Conservation (phyloP, 2,329 filamentous ascomycete species). For the Botryotinia calthae region DNA sequence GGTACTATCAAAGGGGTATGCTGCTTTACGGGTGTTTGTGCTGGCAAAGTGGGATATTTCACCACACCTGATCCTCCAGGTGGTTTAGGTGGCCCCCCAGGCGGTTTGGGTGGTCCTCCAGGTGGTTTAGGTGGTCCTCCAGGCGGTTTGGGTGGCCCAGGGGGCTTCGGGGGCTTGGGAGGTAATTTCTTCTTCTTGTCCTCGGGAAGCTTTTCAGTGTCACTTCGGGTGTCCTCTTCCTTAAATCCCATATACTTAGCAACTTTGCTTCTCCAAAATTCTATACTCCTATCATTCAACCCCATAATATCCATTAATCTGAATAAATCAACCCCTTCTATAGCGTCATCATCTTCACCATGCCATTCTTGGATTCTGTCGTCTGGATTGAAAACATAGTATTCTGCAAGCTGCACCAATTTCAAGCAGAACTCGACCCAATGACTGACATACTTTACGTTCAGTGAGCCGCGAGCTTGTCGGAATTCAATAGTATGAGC, state of each 20-base stretch:
- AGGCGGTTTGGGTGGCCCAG: neutral
- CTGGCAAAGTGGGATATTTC: neutral
- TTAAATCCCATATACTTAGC: neutral
- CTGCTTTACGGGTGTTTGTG: neutral
- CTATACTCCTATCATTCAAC: neutral
- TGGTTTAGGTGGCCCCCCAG: neutral
- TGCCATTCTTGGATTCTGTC: constrained; percentile 22
- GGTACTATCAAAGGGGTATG: neutral
- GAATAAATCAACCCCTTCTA: neutral
- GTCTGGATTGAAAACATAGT: constrained; percentile 22
- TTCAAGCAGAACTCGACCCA: constrained; percentile 33
- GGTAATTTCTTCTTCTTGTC: neutral
- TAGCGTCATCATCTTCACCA: neutral
- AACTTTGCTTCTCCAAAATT: constrained; percentile 8
- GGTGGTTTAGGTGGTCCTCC: neutral
- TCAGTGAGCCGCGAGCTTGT: constrained; percentile 29
- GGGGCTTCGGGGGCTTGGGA: neutral
- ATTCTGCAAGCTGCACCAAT: constrained; percentile 28
- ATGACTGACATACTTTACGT: constrained; percentile 23
- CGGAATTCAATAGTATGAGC: constrained; percentile 32
- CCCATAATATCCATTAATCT: constrained; percentile 4
- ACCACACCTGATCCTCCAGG: neutral
- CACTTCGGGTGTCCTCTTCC: constrained; percentile 10
- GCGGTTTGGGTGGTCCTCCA: neutral
- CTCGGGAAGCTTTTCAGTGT: neutral